Base-by-base conservation (phyloP, 352 stramenopile genomes). In the Aphanomyces cochlioides region DNA sequence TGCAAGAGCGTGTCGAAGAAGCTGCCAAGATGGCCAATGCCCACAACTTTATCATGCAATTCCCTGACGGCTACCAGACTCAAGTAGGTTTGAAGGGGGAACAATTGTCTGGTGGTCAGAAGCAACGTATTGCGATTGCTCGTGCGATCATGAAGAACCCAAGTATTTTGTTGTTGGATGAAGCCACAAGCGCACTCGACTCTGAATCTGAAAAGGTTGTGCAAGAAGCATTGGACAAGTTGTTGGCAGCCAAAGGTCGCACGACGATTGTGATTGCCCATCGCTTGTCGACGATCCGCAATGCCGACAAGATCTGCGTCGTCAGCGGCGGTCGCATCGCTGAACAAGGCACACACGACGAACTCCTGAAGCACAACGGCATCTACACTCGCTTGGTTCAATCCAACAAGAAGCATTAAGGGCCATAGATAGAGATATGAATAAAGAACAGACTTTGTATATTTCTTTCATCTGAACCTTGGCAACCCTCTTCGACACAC, bases 261-360 rank as follows among this genome's bases (percentile, higher is more conserved):
- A 93, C 85, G 40, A 91, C 82, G 17, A 73, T 93, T 60, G 89
- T 90, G 67, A 92, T 93, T 45, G 86, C 86, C 3, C 86, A 93
- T 61, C 79, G 86, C 12, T 78, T 93, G 15, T 91, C 83, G n/a
- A 93, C 86, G 1, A 75, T 93, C 8, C 82, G 80, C 12, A 78
- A 91, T 56, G 84, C 86, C 1, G 76, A 93, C 79, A 81, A 74
- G 66, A 78, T 78, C 47, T 50, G 66, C 21, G 64, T 78, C 19
- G 7, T 78, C 6, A 73, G 56, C 19, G 80, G 94, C 40, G 96
- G 96, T 13, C 81, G 81, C 67, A 87, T 99, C 36, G 87, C 90
- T 0, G 95, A 98, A 73, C 77, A 89, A 41, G 96, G 96, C 37
- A 98, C 88, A 5, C 95, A 99, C 78, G 72, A 88, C 40, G 89